A percentile compares a stretch with the other conserved stretches of the same genome.
Evolutionary conservation across 1,284 basidiomycete species (phyloP).

Genomic region (Malassezia cuniculi): DNA sequence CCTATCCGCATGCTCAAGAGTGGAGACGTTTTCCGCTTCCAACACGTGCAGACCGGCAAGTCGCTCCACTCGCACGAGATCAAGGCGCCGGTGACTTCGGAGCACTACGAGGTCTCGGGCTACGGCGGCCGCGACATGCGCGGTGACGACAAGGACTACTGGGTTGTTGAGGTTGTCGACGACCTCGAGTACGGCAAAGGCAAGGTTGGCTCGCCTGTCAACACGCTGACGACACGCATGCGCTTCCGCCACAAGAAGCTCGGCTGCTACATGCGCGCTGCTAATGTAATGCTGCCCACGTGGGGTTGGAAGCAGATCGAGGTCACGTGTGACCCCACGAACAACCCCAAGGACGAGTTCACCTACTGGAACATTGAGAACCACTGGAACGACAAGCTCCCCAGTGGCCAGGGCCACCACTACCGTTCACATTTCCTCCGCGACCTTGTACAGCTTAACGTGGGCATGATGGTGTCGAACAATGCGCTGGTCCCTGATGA

Average conservation of each 20-base stretch:
- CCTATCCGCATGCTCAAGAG: conserved; percentile 56
- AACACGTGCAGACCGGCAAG: conserved; percentile 66
- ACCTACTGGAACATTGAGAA: conserved; percentile 97
- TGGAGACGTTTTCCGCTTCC: conserved; percentile 67
- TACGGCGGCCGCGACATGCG: conserved; percentile 72
- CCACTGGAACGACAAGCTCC: conserved; percentile 87
- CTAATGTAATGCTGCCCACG: conserved; percentile 76
- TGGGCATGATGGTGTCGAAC: conserved; percentile 99
- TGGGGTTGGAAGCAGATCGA: conserved; percentile 99
- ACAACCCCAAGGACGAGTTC: conserved; percentile 66
- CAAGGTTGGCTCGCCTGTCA: conserved; percentile 57
- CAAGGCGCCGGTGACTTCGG: conserved; percentile 75
- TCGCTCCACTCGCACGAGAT: conserved; percentile 85
- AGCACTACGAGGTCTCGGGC: conserved; percentile 78
- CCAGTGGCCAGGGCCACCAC: conserved; percentile 64
- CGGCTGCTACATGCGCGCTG: conserved; percentile 63
- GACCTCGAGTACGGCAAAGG: conserved; percentile 52
- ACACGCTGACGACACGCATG: conserved; percentile 77
- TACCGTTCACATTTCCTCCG: conserved; percentile 85
- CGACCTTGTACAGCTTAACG: conserved; percentile 96
- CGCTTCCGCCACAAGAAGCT: conserved; percentile 65
- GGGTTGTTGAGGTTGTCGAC: conserved; percentile 87
- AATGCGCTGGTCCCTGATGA: conserved; percentile 92
- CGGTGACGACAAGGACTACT: conserved; percentile 79
- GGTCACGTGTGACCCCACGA: conserved; percentile 80